Base-by-base conservation (phyloP, 83 land plant species). In the Picea abies region DNA sequence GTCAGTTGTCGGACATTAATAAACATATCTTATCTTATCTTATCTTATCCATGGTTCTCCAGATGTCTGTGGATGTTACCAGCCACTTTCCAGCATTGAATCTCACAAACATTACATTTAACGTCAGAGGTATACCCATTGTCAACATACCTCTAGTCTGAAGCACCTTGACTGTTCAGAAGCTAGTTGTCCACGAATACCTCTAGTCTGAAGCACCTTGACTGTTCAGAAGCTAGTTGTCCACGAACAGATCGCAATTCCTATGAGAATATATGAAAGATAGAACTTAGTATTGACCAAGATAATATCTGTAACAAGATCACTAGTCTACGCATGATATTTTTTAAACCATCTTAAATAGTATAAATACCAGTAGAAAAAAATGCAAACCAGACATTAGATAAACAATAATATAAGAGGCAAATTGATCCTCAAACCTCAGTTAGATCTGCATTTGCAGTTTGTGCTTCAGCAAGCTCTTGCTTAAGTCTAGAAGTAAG, bases 161-260 rank as follows among this genome's bases (percentile, higher is more conserved):
- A 97, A 97, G 80, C 98, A 94, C 80, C 99, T 91, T 1, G 99
- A 92, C 84, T 97, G 99, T 85, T 97, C 99, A 82, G 95, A 87
- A 56, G 90, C 98, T 83, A 97, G 95, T 84, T 96, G 99, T 35
- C 95, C 90, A 39, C 99, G 96, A 10, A 93, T 86, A 96, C 99
- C 98, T 97, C 99, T 72, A 97, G 89, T 85, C 91, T 93, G 84
- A 97, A 97, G 80, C 98, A 94, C 80, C 99, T 91, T 1, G 99
- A 92, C 84, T 97, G 99, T 85, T 97, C 99, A 82, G 95, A 87
- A 56, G 90, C 98, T 83, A 97, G 95, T 84, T 96, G 99, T 32
- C 95, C 90, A 39, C 99, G 96, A 10, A 93, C 94, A 80, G 99
- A 94, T 82, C 92, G 97, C 62, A 97, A 93, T 80, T 97, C 99